These are phyloP conservation scores for Shiraia sp. DNA, from an alignment of 2,329 filamentous ascomycete species.

Conservation along the genomic window DNA sequence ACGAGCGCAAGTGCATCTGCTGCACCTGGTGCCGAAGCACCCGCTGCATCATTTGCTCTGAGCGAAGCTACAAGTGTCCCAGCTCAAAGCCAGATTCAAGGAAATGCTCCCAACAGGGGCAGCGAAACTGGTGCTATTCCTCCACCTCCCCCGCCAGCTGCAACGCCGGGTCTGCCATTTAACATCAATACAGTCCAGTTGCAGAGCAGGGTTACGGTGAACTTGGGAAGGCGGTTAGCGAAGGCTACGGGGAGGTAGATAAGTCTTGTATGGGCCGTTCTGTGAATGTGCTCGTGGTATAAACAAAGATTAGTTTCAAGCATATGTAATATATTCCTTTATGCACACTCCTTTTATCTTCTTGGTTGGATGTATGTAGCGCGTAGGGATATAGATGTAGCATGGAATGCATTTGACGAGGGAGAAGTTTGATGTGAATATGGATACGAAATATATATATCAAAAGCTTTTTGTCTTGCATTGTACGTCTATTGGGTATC, in stretches of 20 bases:
- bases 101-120: not conserved
- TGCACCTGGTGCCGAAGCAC: not conserved
- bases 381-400: too few species aligned
- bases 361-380: too few species aligned
- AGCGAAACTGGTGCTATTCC: constrained; percentile 1
- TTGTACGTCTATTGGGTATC: constrained; percentile 17
- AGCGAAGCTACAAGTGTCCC: constrained; percentile 5
- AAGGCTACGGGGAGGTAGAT: constrained; percentile 21
- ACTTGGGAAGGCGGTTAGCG: constrained; percentile 30
- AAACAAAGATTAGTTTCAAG: constrained; percentile 1
- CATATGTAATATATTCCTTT: too few species aligned
- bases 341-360: too few species aligned
- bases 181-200: constrained; percentile 40
- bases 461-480: not conserved
- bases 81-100: constrained; percentile 31
- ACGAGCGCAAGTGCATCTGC: constrained; percentile 2
- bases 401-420: too few species aligned
- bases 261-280: not conserved
- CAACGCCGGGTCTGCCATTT: constrained; percentile 26
- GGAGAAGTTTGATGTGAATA: too few species aligned
- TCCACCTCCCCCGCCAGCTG: constrained; percentile 14
- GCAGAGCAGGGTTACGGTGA: constrained; percentile 42
- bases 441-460: not conserved
- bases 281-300: too few species aligned
- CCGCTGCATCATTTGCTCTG: constrained; percentile 4